A percentile compares a stretch with the other conserved stretches of the same genome.
These are phyloP conservation scores for Solanum peruvianum DNA, from an alignment of 257 asterid genomes.

Conservation along the genomic window DNA sequence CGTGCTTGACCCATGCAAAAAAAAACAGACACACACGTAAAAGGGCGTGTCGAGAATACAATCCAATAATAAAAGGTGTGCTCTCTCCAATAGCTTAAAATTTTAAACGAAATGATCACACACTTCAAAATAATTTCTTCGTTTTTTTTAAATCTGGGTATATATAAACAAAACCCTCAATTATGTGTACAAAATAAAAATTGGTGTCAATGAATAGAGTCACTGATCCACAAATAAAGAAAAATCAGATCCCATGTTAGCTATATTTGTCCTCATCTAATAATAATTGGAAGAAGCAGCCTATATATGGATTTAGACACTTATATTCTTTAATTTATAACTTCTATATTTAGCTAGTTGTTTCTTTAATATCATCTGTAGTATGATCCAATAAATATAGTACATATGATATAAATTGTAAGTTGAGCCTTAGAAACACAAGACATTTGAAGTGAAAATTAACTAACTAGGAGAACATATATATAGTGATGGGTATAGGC, in stretches of 20 bases:
- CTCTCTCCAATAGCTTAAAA: no score
- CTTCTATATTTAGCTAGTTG: background rate
- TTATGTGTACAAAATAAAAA: background rate
- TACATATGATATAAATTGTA: background rate
- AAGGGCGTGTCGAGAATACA: no score
- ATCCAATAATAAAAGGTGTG: no score
- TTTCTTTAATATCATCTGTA: background rate
- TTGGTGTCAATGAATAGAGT: background rate
- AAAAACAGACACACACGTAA: no score
- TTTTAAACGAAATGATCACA: no score
- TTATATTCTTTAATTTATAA: background rate
- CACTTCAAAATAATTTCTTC: no score
- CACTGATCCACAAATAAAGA: background rate
- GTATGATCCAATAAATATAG: background rate
- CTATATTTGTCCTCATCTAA: background rate
- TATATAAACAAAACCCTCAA: background rate
- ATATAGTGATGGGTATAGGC: no score
- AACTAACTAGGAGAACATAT: background rate
- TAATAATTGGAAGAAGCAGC: background rate
- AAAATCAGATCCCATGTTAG: background rate
- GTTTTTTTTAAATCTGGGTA: background rate
- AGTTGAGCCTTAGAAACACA: background rate
- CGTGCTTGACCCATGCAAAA: no score
- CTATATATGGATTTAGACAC: background rate
- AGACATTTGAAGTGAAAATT: background rate